These are phyloP conservation scores for Aspergillus luchuensis DNA, from an alignment of 2,329 filamentous ascomycete genomes.

Conservation along the genomic window DNA sequence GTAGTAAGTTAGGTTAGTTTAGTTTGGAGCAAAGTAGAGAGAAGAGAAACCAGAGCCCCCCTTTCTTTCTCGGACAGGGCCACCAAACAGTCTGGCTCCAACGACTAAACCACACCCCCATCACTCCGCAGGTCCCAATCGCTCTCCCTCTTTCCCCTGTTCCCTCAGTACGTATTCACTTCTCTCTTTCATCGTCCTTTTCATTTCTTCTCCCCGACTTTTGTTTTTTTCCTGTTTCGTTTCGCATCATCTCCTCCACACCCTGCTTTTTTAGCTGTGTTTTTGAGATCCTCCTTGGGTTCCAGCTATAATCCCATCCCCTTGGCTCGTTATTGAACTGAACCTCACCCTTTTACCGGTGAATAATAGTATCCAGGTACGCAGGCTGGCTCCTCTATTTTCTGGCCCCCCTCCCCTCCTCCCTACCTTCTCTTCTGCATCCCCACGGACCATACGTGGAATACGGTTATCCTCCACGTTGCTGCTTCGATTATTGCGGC, in stretches of 20 bases:
- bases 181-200: constrained; percentile 28
- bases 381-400: not conserved
- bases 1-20: too few species aligned
- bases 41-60: constrained; percentile 21
- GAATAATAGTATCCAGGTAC: not conserved
- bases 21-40: too few species aligned
- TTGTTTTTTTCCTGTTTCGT: not conserved
- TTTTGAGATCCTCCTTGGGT: not conserved
- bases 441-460: constrained; percentile 14
- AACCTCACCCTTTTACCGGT: constrained; percentile 2
- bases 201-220: constrained; percentile 13
- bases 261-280: not conserved
- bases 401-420: constrained; percentile 1
- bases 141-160: constrained; percentile 22
- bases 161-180: constrained; percentile 24
- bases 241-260: not conserved
- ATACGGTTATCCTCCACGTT: constrained; percentile 11
- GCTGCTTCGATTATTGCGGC: constrained; percentile 8
- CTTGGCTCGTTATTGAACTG: not conserved
- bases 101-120: constrained; percentile 24
- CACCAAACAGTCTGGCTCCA: constrained; percentile 19
- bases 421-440: constrained; percentile 9
- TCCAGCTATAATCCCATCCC: not conserved
- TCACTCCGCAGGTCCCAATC: constrained; percentile 27
- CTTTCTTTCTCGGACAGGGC: constrained; percentile 36